Conservation (phyloP, 768 basidiomycete genomes). For the Suillus alpinus region DNA sequence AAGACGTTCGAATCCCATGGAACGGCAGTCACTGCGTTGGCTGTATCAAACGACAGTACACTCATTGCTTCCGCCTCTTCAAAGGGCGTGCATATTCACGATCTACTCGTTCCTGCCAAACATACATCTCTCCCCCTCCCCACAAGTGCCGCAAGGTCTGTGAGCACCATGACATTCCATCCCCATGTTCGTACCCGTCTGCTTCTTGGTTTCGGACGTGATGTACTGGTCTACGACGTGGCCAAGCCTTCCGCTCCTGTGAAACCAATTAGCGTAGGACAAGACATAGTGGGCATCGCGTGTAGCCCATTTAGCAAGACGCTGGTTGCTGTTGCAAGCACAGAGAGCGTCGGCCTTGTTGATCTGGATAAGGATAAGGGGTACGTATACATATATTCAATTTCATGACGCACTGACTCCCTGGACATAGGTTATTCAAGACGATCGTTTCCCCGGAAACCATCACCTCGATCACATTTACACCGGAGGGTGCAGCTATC, state of each 20-base stretch:
- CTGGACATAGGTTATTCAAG: slow-evolving; percentile 50
- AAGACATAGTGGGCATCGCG: slow-evolving; percentile 53
- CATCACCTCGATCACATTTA: slow-evolving; percentile 64
- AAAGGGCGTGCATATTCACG: slow-evolving; percentile 55
- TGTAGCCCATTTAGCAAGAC: slow-evolving; percentile 79
- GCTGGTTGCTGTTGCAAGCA: slow-evolving; percentile 53
- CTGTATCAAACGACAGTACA: slow-evolving; percentile 56
- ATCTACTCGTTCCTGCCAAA: slow-evolving; percentile 48
- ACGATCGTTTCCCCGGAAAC: slow-evolving; percentile 50
- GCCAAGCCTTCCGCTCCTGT: slow-evolving; percentile 53
- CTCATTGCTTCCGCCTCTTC: slow-evolving; percentile 57
- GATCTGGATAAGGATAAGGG: slow-evolving; percentile 76
- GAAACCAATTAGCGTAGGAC: slow-evolving; percentile 44
- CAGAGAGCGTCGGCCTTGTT: slow-evolving; percentile 54
- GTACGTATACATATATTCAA: slow-evolving; percentile 33
- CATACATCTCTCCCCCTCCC: slow-evolving; percentile 53
- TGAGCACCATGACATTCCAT: slow-evolving; percentile 58
- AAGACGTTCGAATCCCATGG: slow-evolving; percentile 55
- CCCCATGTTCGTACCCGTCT: slow-evolving; percentile 59
- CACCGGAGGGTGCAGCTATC: slow-evolving; percentile 64
- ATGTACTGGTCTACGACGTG: slow-evolving; percentile 62
- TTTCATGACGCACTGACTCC: slow-evolving; percentile 2
- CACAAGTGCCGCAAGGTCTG: slow-evolving; percentile 25
- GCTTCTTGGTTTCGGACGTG: slow-evolving; percentile 50
- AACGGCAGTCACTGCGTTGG: slow-evolving; percentile 46